Conservation (phyloP, 2,329 filamentous ascomycete species). For the Aspergillus sp. region DNA sequence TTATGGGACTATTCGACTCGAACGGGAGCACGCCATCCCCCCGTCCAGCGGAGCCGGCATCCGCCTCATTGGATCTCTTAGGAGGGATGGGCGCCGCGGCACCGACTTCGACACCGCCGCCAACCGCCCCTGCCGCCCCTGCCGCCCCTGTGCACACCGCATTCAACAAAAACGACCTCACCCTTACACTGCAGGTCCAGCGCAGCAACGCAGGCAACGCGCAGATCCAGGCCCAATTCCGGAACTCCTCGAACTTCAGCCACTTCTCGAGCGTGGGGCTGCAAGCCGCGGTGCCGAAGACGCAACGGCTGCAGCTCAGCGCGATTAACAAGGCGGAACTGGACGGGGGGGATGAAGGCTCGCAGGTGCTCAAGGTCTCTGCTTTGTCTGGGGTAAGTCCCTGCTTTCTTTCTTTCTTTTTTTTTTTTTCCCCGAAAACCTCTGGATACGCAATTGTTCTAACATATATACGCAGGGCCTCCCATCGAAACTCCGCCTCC, state of each 20-base stretch:
- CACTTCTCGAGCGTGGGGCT: slow-evolving; percentile 66
- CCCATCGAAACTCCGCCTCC: slow-evolving; percentile 60
- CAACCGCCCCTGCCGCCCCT: slow-evolving; percentile 37
- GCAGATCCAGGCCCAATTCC: slow-evolving; percentile 75
- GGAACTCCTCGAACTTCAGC: slow-evolving; percentile 59
- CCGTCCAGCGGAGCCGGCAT: slow-evolving; percentile 40
- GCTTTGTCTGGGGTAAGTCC: slow-evolving; percentile 78
- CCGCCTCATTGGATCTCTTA: slow-evolving; percentile 25
- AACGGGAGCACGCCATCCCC: slow-evolving; percentile 40
- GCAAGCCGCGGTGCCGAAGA: slow-evolving; percentile 93
- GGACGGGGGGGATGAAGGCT: slow-evolving; percentile 68
- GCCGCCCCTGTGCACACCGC: slow-evolving; percentile 52
- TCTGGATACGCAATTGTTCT: slow-evolving; percentile 22
- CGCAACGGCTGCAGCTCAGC: slow-evolving; percentile 84
- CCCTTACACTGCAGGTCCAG: slow-evolving; percentile 73
- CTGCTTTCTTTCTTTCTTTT: slow-evolving; percentile 1
- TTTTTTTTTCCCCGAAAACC: no score
- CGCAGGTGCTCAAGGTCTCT: slow-evolving; percentile 80
- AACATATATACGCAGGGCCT: slow-evolving; percentile 52
- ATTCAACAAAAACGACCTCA: slow-evolving; percentile 79
- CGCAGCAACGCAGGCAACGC: slow-evolving; percentile 60
- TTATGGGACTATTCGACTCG: slow-evolving; percentile 79
- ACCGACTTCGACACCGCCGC: no score
- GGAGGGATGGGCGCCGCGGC: slow-evolving; percentile 38
- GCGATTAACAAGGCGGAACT: slow-evolving; percentile 77